These are phyloP conservation scores for Aspergillus sp. DNA, from an alignment of 2,329 filamentous ascomycete species.

Conservation along the genomic window DNA sequence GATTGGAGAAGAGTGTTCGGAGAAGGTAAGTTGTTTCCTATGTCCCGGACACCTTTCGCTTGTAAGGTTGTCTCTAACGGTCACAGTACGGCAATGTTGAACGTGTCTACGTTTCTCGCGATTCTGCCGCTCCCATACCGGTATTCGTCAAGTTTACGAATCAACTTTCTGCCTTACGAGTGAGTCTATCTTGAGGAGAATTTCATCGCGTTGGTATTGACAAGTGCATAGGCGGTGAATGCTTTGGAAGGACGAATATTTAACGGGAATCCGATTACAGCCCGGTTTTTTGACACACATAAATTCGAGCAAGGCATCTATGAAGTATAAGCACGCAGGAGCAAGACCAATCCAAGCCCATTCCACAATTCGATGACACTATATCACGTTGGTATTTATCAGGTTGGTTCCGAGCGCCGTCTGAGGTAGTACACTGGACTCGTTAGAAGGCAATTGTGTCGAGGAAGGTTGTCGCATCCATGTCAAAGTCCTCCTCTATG, in stretches of 20 bases:
- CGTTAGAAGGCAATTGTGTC: constrained; percentile 16
- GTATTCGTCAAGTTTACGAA: constrained; percentile 96
- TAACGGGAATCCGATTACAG: constrained; percentile 79
- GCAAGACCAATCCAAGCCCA: background rate
- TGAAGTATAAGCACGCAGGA: constrained; percentile 25
- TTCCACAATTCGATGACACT: background rate
- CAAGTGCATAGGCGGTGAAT: constrained; percentile 70
- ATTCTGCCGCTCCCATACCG: constrained; percentile 51
- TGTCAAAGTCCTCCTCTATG: background rate
- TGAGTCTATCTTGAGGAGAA: constrained; percentile 46
- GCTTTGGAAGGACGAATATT: constrained; percentile 84
- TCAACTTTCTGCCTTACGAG: constrained; percentile 76
- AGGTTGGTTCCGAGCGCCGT: background rate
- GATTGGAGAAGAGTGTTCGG: constrained; percentile 88
- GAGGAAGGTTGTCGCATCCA: constrained; percentile 13
- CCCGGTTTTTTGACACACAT: constrained; percentile 76
- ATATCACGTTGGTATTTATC: background rate
- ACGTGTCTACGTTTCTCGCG: constrained; percentile 69
- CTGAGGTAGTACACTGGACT: background rate
- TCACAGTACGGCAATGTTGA: constrained; percentile 78
- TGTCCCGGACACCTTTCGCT: background rate
- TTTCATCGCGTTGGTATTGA: background rate
- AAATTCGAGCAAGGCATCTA: constrained; percentile 72
- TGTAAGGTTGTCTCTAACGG: constrained; percentile 4
- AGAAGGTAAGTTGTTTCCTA: constrained; percentile 57